A percentile compares a stretch with the other conserved stretches of the same genome.
Conservation (phyloP, 768 basidiomycete species). For the Psilocybe sp. region DNA sequence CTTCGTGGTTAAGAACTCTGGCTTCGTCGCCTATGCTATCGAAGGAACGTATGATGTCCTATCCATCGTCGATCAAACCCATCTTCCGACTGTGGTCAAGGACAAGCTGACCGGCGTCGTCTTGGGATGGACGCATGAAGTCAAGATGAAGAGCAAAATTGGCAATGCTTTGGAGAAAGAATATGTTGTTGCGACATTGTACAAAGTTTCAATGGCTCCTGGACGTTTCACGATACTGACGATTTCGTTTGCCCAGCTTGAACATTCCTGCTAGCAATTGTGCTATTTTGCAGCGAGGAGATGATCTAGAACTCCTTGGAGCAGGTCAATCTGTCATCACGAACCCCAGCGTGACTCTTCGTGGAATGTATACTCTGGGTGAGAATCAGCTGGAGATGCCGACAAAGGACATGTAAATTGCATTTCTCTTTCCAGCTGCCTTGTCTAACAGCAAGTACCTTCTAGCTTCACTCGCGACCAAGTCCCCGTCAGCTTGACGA, state of each 20-base stretch:
- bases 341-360: constrained; percentile 78
- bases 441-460: neutral
- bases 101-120: constrained; percentile 60
- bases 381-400: constrained; percentile 88
- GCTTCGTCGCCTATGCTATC: constrained; percentile 75
- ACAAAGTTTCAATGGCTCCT: constrained; percentile 16
- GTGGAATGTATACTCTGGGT: constrained; percentile 76
- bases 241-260: constrained; percentile 39
- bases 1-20: constrained; percentile 77
- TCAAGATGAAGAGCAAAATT: constrained; percentile 68
- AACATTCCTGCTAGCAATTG: constrained; percentile 87
- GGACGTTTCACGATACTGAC: constrained; percentile 1
- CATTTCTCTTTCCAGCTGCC: neutral
- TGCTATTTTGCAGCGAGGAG: constrained; percentile 78
- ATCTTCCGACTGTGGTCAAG: constrained; percentile 56
- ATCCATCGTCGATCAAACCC: constrained; percentile 82
- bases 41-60: constrained; percentile 80
- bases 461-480: constrained; percentile 80
- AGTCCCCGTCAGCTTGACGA: constrained; percentile 79
- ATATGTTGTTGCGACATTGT: constrained; percentile 82
- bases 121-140: constrained; percentile 76
- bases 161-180: constrained; percentile 44
- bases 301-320: constrained; percentile 73
- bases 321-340: constrained; percentile 87
- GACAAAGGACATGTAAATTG: constrained; percentile 76